Evolutionary conservation across 2,329 filamentous ascomycete genomes (phyloP), one percentile per base, ranked within the genome.

Genomic region (Monilinia fructicola): DNA sequence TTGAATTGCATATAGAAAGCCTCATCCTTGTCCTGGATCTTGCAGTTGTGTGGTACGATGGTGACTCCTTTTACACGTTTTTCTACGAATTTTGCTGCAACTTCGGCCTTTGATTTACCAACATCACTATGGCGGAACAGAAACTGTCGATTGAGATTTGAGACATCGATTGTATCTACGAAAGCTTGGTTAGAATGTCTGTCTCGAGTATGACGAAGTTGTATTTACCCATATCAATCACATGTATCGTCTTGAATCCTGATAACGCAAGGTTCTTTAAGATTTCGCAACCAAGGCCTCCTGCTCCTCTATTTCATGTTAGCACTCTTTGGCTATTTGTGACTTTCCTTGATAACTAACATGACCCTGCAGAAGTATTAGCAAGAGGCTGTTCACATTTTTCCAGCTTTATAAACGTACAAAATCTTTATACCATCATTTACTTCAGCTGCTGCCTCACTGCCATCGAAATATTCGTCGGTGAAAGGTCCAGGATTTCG

Each of bases 1-100:
- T 92, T 92, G 79, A 99, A 99, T 74, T 97, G 92, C 87, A 93
- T 93, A 79, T 99, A 99, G 78, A 97, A 99, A 68, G 90, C 88
- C 75, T 96, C 91, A 76, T 97, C 93, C 74, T 96, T 96, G 79
- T 99, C 95, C 78, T 99, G 95, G 73, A 99, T 99, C 76, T 90
- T 92, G 74, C 91, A 91, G 76, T 96, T 96, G 79, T 96, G 94
- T 0, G 95, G 89, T 21, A 92, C 98, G 76, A 99, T 99, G 69
- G 87, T 90, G 73, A 98, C 93, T 14, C 93, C 93, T 72, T 91
- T 90, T 46, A 98, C 93, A 66, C 96, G 86, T 74, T 86, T 89
- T 83, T 96, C 90, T 53, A 99, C 94, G 74, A 98, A 98, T 14
- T 85, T 85, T 11, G 95, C 95, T 4, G 95, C 95, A 54, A 97